A percentile compares a stretch with the other conserved stretches of the same genome.
phyloP scores from a whole-genome alignment of 768 basidiomycete species.

The Leccinum obscurum region DNA sequence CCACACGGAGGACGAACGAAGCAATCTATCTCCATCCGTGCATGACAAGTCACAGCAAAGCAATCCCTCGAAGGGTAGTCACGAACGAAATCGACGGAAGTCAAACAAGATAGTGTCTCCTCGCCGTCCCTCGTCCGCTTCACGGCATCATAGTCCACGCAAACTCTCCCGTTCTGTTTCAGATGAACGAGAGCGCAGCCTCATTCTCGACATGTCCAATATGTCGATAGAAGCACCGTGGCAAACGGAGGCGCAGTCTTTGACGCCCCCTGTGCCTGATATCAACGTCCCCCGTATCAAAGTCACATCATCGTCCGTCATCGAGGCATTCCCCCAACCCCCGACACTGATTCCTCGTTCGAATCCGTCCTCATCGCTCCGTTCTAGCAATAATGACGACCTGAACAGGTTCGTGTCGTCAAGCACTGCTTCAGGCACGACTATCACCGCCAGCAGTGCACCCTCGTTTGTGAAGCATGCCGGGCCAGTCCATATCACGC shows the following conservation, averaged over 20 bases:
- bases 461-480: constrained; percentile 85
- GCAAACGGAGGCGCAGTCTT: constrained; percentile 26
- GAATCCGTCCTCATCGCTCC: constrained; percentile 54
- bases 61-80: constrained; percentile 30
- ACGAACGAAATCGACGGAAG: constrained; percentile 29
- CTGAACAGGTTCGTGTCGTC: constrained; percentile 89
- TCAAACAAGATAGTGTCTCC: constrained; percentile 27
- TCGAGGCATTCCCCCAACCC: constrained; percentile 32
- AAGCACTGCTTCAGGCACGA: constrained; percentile 77
- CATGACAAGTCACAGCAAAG: constrained; percentile 26
- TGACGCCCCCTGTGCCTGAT: constrained; percentile 11
- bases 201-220: constrained; percentile 42
- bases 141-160: constrained; percentile 46
- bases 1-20: constrained; percentile 16
- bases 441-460: constrained; percentile 67
- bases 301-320: constrained; percentile 30
- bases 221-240: constrained; percentile 44
- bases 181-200: constrained; percentile 43
- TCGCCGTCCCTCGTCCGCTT: constrained; percentile 36
- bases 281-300: constrained; percentile 28
- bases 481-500: constrained; percentile 75
- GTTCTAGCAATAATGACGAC: constrained; percentile 60
- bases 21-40: constrained; percentile 14
- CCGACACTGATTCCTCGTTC: constrained; percentile 34
- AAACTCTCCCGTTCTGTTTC: constrained; percentile 40